Base-by-base conservation (phyloP, 768 basidiomycete genomes). In the Gloeophyllum trabeum region DNA sequence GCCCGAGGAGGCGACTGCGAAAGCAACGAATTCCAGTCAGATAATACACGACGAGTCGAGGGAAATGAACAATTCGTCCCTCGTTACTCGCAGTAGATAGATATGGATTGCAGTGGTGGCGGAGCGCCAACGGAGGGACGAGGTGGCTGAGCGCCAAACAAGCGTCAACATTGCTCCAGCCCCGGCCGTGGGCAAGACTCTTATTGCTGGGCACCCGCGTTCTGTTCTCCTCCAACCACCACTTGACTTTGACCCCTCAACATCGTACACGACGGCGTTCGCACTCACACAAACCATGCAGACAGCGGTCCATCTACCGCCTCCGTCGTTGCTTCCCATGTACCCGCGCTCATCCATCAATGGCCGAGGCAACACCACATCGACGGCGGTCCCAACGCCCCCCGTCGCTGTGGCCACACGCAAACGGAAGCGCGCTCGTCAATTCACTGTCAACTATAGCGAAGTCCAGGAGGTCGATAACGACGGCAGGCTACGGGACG, bases 401-500 rank as follows among this genome's bases (percentile, higher is more conserved):
- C 76, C 81, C 35, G 10, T 16, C 10, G 28, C 28, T 7, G 66
- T 81, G 49, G 65, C 75, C 37, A 75, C 79, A 48, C 79, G 85
- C 68, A 88, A 88, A 64, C 79, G 86, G 51, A 88, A 88, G 67
- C 77, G 85, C 57, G 71, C 79, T 23, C 79, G 81, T 53, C 81
- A 85, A 53, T 84, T 73, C 60, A 81, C 79, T 19, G 81, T 90
- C 61, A 81, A 75, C 66, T 90, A 88, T 68, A 86, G 81, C 57
- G 86, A 90, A 59, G 84, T 88, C 30, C 79, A 89, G 53, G 88
- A 91, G 64, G 73, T 89, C 58, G 88, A 91, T 63, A 71, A 68
- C 51, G 67, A 81, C 39, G 88, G 88, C 46, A 67, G 71, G 50
- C 68, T 88, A 28, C 67, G 88, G 41, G 88, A 91, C 60, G 83